A percentile compares a stretch with the other conserved stretches of the same genome.
These are phyloP conservation scores for Picochlorum costavermella DNA, from an alignment of 139 green algal species.

Conservation along the genomic window DNA sequence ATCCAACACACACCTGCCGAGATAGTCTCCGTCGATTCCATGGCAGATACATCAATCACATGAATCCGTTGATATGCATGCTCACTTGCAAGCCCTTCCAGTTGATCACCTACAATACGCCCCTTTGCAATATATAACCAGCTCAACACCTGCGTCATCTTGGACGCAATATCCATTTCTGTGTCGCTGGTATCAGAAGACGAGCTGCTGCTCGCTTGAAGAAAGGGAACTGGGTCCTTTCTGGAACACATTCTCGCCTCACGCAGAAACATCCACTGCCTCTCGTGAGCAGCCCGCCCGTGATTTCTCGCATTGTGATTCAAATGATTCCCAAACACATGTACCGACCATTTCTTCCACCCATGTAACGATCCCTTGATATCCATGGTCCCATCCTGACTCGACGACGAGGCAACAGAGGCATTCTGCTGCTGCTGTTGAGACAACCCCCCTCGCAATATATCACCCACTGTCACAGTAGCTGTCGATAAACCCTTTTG, in stretches of 20 bases:
- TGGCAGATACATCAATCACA: conserved; percentile 9
- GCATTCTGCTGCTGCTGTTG: no score
- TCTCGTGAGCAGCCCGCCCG: background rate
- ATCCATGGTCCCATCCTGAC: no score
- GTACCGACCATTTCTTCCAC: no score
- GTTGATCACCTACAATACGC: background rate
- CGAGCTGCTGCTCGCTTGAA: no score
- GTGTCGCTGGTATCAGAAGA: no score
- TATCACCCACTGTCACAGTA: background rate
- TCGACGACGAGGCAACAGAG: no score
- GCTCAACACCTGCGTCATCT: background rate
- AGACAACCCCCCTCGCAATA: background rate
- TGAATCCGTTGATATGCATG: background rate
- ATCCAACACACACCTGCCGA: background rate
- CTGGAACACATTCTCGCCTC: background rate
- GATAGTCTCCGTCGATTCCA: background rate
- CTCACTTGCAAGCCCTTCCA: background rate
- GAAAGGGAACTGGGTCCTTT: no score
- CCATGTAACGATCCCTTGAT: no score
- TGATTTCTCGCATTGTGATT: background rate
- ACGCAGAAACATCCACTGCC: background rate
- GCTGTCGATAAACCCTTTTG: no score
- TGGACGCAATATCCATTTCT: background rate
- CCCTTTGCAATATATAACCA: conserved; percentile 3
- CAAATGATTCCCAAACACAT: no score